These are phyloP conservation scores for Zarea fungicola DNA, from an alignment of 2,329 filamentous ascomycete species.

Conservation along the genomic window DNA sequence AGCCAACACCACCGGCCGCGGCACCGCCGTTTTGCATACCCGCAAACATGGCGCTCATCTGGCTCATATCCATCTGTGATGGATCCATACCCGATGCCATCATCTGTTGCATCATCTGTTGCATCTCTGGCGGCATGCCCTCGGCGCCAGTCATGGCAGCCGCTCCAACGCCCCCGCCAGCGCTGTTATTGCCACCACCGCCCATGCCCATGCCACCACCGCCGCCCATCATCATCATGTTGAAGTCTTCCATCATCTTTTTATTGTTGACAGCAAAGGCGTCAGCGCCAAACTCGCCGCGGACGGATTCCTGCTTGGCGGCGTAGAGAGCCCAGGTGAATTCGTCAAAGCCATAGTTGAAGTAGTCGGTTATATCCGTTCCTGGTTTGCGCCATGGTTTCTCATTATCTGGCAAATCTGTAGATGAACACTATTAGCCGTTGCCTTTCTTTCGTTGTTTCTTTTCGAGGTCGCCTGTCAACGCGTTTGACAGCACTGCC, in stretches of 20 bases:
- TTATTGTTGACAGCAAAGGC: constrained; percentile 61
- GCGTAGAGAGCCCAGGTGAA: constrained; percentile 97
- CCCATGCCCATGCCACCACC: constrained; percentile 29
- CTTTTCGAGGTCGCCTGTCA: too few species aligned
- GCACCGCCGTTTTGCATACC: constrained; percentile 48
- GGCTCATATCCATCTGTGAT: constrained; percentile 58
- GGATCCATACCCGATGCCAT: constrained; percentile 61
- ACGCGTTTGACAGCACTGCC: too few species aligned
- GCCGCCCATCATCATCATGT: constrained; percentile 64
- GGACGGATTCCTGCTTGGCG: constrained; percentile 75
- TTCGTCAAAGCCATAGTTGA: constrained; percentile 98
- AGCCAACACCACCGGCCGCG: constrained; percentile 29
- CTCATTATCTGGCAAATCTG: constrained; percentile 69
- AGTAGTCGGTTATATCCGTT: constrained; percentile 92
- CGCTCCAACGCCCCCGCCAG: constrained; percentile 27
- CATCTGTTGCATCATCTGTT: constrained; percentile 66
- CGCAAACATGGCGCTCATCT: constrained; percentile 56
- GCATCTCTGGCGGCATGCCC: constrained; percentile 61
- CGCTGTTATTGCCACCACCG: constrained; percentile 28
- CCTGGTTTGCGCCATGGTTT: constrained; percentile 96
- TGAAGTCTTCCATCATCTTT: constrained; percentile 71
- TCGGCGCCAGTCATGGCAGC: constrained; percentile 53
- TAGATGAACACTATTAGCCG: not conserved
- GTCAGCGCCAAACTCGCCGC: constrained; percentile 68
- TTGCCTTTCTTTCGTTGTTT: too few species aligned